Conservation (phyloP, 345 rosid species). For the Psidium guajava region DNA sequence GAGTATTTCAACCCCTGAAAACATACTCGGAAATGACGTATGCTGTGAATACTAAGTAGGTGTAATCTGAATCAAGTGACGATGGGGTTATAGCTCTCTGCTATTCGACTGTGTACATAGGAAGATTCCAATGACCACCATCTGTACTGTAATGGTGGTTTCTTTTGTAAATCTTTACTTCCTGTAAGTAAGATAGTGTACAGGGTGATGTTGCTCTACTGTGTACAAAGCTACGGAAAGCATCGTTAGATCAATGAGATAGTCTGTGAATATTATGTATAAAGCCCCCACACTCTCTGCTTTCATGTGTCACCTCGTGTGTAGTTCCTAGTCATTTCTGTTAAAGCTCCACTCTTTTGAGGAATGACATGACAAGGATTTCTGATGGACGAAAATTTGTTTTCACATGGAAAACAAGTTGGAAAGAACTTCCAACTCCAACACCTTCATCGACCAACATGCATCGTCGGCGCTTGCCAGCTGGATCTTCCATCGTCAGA, state of each 20-base stretch:
- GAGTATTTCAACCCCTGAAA: background rate
- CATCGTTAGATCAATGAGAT: slow-evolving; percentile 4
- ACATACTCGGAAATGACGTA: background rate
- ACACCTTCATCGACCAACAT: background rate
- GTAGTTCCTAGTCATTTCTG: background rate
- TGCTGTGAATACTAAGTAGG: background rate
- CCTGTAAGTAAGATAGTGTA: slow-evolving; percentile 4
- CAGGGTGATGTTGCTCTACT: slow-evolving; percentile 1
- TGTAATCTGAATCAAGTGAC: background rate
- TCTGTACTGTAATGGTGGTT: background rate
- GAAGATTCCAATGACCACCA: background rate
- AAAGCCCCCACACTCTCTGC: background rate
- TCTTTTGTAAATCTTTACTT: slow-evolving; percentile 2
- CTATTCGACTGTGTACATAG: slow-evolving; percentile 1
- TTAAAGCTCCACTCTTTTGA: background rate
- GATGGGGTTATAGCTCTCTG: background rate
- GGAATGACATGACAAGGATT: background rate
- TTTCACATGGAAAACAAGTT: background rate
- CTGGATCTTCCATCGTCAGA: background rate
- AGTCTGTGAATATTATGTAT: background rate
- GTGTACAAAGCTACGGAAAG: slow-evolving; percentile 9
- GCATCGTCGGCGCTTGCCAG: background rate
- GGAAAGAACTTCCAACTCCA: background rate
- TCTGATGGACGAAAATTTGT: background rate
- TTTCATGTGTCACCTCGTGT: background rate